Evolutionary conservation across 192 early-diverging fungal genomes (phyloP).

Genomic region (Chytriomyces hyalinus): DNA sequence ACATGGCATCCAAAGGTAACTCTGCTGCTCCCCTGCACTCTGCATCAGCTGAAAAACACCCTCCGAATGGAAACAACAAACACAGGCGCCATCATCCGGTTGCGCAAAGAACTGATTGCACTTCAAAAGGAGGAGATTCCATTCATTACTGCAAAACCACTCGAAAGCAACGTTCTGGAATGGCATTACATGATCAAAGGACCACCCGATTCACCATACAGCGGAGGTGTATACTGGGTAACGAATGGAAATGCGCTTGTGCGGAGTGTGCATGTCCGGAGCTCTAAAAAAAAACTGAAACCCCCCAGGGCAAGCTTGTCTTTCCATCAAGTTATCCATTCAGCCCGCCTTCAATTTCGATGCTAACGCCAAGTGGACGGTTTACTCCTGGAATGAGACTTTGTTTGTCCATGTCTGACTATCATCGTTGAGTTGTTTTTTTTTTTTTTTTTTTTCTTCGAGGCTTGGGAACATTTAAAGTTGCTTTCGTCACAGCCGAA

Average conservation of each 20-base stretch:
- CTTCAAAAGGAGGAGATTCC: constrained; percentile 70
- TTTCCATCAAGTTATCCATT: constrained; percentile 97
- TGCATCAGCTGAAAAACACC: no score
- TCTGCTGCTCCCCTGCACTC: no score
- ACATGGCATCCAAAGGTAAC: no score
- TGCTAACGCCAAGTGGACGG: constrained; percentile 66
- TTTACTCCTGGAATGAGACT: constrained; percentile 89
- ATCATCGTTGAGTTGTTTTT: constrained; percentile 50
- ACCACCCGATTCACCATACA: constrained; percentile 89
- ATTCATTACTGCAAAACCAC: constrained; percentile 87
- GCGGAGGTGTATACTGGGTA: constrained; percentile 28
- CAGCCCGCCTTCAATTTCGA: constrained; percentile 59
- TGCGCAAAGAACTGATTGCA: constrained; percentile 55
- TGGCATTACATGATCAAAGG: constrained; percentile 98
- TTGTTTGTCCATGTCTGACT: constrained; percentile 97
- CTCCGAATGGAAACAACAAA: not conserved
- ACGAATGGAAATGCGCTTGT: no score
- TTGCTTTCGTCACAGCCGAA: constrained; percentile 30
- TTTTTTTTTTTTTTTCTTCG: not conserved
- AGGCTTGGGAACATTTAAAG: not conserved
- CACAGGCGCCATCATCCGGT: constrained; percentile 47
- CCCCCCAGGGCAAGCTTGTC: constrained; percentile 75
- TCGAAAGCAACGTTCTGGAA: constrained; percentile 94
- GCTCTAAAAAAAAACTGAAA: not conserved
- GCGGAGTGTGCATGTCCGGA: not conserved